phyloP scores from a whole-genome alignment of 257 asterid genomes.

The Petunia axillaris region DNA sequence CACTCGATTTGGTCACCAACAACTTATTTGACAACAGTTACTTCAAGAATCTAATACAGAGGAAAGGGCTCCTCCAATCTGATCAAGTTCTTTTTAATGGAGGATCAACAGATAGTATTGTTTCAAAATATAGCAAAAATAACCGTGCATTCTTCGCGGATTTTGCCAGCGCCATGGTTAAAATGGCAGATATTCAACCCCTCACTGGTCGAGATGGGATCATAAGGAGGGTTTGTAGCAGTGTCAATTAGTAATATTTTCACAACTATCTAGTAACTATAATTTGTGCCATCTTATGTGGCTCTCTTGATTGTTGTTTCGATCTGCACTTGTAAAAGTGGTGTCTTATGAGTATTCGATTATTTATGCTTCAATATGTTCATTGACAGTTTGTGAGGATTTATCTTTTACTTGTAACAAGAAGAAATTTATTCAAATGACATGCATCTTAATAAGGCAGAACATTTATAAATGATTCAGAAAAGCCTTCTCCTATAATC shows the following conservation, averaged over 20 bases:
- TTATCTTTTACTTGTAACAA: too few relatives aligned
- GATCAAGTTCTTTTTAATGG: slow-evolving; percentile 40
- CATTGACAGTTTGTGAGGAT: too few relatives aligned
- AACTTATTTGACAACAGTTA: slow-evolving; percentile 33
- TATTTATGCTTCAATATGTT: not conserved
- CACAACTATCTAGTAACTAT: not conserved
- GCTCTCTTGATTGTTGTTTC: not conserved
- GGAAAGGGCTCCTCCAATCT: slow-evolving; percentile 34
- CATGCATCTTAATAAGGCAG: too few relatives aligned
- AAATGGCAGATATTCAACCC: slow-evolving; percentile 40
- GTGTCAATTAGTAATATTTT: slow-evolving; percentile 25
- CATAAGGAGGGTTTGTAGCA: slow-evolving; percentile 39
- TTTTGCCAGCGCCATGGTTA: slow-evolving; percentile 37
- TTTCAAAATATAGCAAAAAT: slow-evolving; percentile 28
- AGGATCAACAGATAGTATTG: slow-evolving; percentile 27
- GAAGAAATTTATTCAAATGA: too few relatives aligned
- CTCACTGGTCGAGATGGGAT: slow-evolving; percentile 38
- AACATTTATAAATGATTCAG: too few relatives aligned
- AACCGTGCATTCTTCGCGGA: slow-evolving; percentile 20
- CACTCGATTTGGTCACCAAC: slow-evolving; percentile 41
- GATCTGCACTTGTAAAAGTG: not conserved
- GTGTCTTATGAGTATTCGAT: not conserved
- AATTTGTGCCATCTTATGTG: not conserved
- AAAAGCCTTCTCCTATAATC: too few relatives aligned
- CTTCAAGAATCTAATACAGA: slow-evolving; percentile 33